Percentiles rank a stretch among this genome's conserved stretches.
Conservation (phyloP, 208 protist species). For the Angomonas deanei region DNA sequence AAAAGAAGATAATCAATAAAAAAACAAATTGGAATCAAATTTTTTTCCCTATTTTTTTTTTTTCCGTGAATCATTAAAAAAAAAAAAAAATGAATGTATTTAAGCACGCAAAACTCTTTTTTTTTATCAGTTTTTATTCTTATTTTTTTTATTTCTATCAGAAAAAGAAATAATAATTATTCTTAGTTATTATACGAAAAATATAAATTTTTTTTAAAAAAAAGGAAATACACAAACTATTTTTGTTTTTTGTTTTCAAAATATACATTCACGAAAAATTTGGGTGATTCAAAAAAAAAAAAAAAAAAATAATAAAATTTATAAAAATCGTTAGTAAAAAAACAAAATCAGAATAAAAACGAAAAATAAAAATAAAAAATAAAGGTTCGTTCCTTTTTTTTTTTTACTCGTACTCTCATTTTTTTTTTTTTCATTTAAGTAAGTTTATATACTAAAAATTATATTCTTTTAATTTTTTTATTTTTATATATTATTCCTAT, state of each 20-base stretch:
- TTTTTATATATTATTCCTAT: no score
- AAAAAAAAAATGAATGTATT: conserved; percentile 7
- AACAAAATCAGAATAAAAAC: no score
- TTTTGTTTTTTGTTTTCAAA: conserved; percentile 11
- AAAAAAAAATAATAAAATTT: no score
- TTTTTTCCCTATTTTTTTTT: conserved; percentile 3
- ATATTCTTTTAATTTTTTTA: no score
- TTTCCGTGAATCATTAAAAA: not conserved
- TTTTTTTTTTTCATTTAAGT: conserved; percentile 17
- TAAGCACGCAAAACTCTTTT: not conserved
- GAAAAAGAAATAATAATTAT: not conserved
- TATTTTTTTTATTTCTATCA: conserved; percentile 1
- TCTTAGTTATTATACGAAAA: conserved; percentile 5
- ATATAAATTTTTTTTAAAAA: not conserved
- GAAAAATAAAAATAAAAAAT: no score
- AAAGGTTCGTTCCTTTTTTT: no score
- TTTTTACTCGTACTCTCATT: conserved; percentile 3
- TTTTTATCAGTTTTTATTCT: conserved; percentile 11
- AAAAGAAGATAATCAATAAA: not conserved
- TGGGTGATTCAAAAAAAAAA: no score
- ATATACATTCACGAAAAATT: not conserved
- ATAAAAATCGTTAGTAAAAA: no score
- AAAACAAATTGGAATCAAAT: not conserved
- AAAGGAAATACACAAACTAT: not conserved
- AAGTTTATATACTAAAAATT: not conserved